phyloP scores from a whole-genome alignment of 441 rosid genomes.

The Geranium incanum region DNA sequence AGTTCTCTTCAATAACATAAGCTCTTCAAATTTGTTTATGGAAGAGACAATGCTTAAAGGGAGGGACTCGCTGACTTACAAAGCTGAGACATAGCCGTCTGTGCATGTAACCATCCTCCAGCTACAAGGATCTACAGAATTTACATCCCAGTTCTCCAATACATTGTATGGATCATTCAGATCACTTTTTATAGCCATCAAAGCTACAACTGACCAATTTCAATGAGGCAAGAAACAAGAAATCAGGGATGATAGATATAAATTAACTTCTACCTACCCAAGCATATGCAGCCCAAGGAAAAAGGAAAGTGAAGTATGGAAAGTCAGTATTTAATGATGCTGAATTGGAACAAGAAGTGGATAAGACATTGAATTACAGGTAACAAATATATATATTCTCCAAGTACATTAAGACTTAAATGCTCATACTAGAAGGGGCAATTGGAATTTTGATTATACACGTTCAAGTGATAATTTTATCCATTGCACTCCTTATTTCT shows the following conservation, averaged over 20 bases:
- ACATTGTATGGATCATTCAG: slow-evolving; percentile 82
- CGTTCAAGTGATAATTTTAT: background rate
- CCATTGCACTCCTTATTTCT: background rate
- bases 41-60: background rate
- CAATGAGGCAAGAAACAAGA: background rate
- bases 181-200: slow-evolving; percentile 69
- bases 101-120: slow-evolving; percentile 98
- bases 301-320: background rate
- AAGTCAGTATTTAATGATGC: background rate
- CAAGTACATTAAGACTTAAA: background rate
- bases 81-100: slow-evolving; percentile 74
- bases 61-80: slow-evolving; percentile 43
- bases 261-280: background rate
- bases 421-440: background rate
- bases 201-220: slow-evolving; percentile 61
- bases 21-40: background rate
- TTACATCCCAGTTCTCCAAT: slow-evolving; percentile 89
- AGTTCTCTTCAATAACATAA: slow-evolving; percentile 7
- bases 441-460: background rate
- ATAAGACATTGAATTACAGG: background rate
- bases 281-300: background rate
- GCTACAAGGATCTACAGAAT: slow-evolving; percentile 98
- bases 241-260: background rate
- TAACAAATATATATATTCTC: background rate
- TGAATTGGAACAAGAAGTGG: background rate